These are phyloP conservation scores for Moesziomyces parantarcticus DNA, from an alignment of 1,284 basidiomycete species.

Conservation along the genomic window DNA sequence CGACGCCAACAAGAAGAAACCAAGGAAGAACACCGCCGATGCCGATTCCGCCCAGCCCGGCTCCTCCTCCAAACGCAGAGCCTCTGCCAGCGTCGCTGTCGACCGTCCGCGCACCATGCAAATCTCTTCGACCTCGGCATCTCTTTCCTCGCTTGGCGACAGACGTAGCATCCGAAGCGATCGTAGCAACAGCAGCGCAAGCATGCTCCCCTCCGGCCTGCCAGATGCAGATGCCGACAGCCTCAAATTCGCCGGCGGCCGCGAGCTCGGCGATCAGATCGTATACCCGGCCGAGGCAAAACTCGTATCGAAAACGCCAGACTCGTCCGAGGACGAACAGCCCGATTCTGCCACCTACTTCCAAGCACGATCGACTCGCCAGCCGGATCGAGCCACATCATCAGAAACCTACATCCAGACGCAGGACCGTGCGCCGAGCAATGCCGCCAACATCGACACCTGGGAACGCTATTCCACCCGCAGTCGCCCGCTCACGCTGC, in stretches of 20 bases:
- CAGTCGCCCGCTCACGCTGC: constrained; percentile 37
- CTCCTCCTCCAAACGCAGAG: constrained; percentile 6
- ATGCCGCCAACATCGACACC: constrained; percentile 30
- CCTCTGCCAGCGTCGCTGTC: not conserved
- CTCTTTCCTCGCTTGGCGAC: constrained; percentile 15
- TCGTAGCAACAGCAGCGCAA: constrained; percentile 9
- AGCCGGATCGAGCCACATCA: not conserved
- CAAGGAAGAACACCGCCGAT: constrained; percentile 13
- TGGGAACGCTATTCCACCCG: constrained; percentile 43
- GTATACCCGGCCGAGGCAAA: constrained; percentile 34
- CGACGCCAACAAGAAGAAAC: constrained; percentile 36
- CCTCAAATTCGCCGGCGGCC: constrained; percentile 35
- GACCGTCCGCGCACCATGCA: constrained; percentile 10
- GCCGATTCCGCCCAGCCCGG: not conserved
- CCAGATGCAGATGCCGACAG: constrained; percentile 12
- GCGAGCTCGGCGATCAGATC: constrained; percentile 34
- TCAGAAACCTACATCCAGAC: constrained; percentile 31
- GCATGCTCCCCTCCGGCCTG: constrained; percentile 13
- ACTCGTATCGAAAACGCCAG: constrained; percentile 32
- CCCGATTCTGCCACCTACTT: constrained; percentile 9
- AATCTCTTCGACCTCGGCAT: constrained; percentile 20
- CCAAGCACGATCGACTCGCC: not conserved
- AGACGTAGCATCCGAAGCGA: constrained; percentile 10
- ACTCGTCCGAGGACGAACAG: constrained; percentile 27
- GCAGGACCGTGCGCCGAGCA: constrained; percentile 21